phyloP scores from a whole-genome alignment of 768 basidiomycete genomes.

The Aureoboletus auriporus region DNA sequence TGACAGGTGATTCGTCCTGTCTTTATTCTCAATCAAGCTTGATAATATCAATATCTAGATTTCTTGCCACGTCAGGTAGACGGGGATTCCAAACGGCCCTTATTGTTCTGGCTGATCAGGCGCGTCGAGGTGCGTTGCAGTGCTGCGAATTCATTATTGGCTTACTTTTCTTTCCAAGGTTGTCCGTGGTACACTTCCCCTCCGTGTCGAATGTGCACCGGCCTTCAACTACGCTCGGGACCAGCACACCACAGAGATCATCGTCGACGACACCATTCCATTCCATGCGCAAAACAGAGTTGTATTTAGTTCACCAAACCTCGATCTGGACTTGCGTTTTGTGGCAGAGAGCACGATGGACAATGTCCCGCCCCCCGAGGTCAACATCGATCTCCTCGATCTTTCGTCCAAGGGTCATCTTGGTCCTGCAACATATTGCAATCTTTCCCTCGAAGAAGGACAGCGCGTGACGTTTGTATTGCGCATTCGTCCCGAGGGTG shows the following conservation, averaged over 20 bases:
- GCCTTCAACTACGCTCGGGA: conserved; percentile 94
- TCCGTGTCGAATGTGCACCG: conserved; percentile 88
- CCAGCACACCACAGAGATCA: conserved; percentile 59
- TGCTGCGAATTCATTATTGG: background rate
- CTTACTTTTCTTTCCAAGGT: conserved; percentile 38
- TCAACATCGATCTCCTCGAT: conserved; percentile 61
- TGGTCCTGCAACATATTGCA: conserved; percentile 57
- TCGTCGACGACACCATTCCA: conserved; percentile 45
- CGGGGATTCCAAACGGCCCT: conserved; percentile 46
- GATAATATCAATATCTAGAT: conserved; percentile 39
- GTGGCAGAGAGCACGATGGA: conserved; percentile 56
- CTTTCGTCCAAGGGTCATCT: conserved; percentile 69
- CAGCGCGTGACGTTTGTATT: conserved; percentile 89
- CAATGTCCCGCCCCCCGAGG: conserved; percentile 44
- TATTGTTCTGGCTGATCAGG: conserved; percentile 82
- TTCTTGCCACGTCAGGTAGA: conserved; percentile 66
- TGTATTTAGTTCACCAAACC: conserved; percentile 52
- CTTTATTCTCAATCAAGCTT: background rate
- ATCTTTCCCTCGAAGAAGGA: conserved; percentile 72
- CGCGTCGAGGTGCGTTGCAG: conserved; percentile 54
- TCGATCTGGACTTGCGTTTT: conserved; percentile 75
- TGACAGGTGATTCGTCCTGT: conserved; percentile 54
- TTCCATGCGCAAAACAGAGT: conserved; percentile 49
- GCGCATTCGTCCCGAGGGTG: conserved; percentile 55
- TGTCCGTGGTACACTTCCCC: conserved; percentile 76